A percentile compares a stretch with the other conserved stretches of the same genome.
phyloP scores from a whole-genome alignment of 306 rosid species.

The Fragaria iinumae region DNA sequence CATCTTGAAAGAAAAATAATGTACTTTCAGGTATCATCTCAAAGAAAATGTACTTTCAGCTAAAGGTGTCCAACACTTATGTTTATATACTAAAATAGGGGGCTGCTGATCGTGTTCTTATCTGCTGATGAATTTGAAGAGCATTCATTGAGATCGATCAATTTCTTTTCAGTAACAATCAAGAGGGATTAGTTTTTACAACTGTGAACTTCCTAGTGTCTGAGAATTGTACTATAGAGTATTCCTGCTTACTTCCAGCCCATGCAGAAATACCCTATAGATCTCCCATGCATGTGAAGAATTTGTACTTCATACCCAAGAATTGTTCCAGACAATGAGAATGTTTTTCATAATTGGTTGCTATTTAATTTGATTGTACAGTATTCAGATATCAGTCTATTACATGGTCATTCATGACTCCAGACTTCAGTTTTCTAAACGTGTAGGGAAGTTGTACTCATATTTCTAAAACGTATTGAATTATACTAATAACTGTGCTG shows the following conservation, averaged over 20 bases:
- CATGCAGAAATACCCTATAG: background rate
- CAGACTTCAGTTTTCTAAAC: background rate
- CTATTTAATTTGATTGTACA: background rate
- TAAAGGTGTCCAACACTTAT: background rate
- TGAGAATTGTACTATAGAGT: background rate
- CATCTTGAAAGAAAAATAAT: background rate
- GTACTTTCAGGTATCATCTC: background rate
- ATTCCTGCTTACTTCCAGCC: background rate
- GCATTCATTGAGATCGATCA: background rate
- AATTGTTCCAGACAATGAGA: background rate
- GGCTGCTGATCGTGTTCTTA: background rate
- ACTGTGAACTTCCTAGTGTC: background rate
- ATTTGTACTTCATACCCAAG: background rate
- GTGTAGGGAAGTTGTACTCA: background rate
- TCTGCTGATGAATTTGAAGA: background rate
- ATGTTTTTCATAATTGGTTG: background rate
- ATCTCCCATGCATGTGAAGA: background rate
- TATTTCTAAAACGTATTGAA: background rate
- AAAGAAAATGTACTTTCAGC: background rate
- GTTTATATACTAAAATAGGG: background rate
- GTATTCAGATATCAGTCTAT: background rate
- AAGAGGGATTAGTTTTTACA: background rate
- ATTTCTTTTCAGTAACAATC: background rate
- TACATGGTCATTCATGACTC: background rate
- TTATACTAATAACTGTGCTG: slow-evolving; percentile 16